phyloP scores from a whole-genome alignment of 176 grass and related monocot species.

The Phoenix roebelenii region DNA sequence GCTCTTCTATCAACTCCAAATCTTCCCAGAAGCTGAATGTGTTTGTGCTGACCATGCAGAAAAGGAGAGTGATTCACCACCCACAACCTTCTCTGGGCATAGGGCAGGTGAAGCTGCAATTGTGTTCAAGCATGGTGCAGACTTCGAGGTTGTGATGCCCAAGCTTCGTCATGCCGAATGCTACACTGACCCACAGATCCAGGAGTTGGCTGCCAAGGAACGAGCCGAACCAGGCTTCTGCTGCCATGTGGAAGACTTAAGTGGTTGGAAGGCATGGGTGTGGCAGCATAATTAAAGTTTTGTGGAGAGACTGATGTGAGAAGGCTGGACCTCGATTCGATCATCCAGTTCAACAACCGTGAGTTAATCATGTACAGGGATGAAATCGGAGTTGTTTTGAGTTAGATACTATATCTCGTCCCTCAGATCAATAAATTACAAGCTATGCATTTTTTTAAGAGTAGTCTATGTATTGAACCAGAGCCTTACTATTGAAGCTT shows the following conservation, averaged over 20 bases:
- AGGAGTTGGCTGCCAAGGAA: slow-evolving; percentile 78
- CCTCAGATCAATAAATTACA: no score
- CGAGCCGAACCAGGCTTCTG: slow-evolving; percentile 61
- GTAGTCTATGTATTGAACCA: no score
- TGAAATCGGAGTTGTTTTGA: no score
- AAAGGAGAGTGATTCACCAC: background rate
- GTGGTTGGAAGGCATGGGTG: slow-evolving; percentile 57
- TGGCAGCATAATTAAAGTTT: slow-evolving; percentile 73
- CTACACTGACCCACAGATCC: slow-evolving; percentile 56
- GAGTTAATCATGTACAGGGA: slow-evolving; percentile 86
- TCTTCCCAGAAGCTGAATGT: slow-evolving; percentile 30
- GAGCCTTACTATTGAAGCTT: no score
- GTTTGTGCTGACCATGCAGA: slow-evolving; percentile 2
- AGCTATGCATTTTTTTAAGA: no score
- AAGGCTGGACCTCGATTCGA: slow-evolving; percentile 55
- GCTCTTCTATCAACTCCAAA: slow-evolving; percentile 2
- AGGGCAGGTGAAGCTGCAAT: slow-evolving; percentile 3
- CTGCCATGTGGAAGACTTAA: slow-evolving; percentile 48
- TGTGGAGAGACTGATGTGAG: slow-evolving; percentile 66
- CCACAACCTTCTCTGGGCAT: no score
- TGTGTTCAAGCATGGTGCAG: slow-evolving; percentile 24
- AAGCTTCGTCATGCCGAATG: slow-evolving; percentile 61
- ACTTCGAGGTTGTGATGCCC: slow-evolving; percentile 43
- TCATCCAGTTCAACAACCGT: slow-evolving; percentile 61
- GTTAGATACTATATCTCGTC: no score